Base-by-base conservation (phyloP, 345 rosid species). In the Euphorbia peplus region DNA sequence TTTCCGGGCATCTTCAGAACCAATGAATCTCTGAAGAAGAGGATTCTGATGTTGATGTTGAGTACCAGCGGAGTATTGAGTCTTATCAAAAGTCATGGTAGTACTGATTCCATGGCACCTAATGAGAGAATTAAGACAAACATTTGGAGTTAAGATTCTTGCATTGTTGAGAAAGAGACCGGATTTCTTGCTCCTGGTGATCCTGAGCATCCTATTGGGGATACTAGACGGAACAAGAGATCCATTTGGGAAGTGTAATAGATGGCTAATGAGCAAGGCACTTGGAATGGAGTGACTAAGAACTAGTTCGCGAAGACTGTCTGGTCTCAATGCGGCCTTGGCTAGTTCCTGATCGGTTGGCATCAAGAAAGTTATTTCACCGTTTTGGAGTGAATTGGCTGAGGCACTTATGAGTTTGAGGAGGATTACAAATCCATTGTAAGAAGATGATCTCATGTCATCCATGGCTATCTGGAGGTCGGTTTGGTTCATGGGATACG, bases 391-490 rank as follows among this genome's bases (percentile, higher is more conserved):
- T 0, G 67, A 30, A 32, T 70, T 5, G 6, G 72, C 65, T 2
- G 55, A 50, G 26, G 63, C 10, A 16, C 22, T 60, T 0, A 85
- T 64, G 30, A 78, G 67, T 73, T 77, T 73, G 8, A 82, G 88
- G 64, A 82, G 80, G 58, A 80, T 76, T 50, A 76, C 85, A 19
- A 80, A 82, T 16, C 78, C 86, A 7, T 76, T 76, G 76, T 76
- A 83, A 30, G 81, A 77, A 66, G 61, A 54, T 4, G 67, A 56
- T 66, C 82, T 72, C 86, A 73, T 85, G 67, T 77, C 68, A 32
- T 71, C 66, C 28, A 77, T 69, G 64, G 85, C 83, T 4, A 73
- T 1, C 70, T 70, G 75, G 64, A 72, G 56, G 46, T 76, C 84
- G 0, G 75, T 69, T 39, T 74, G 67, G 78, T 78, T 76, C 35